A percentile compares a stretch with the other conserved stretches of the same genome.
phyloP scores from a whole-genome alignment of 108 stramenopile species.

The Cyclotella atomus region DNA sequence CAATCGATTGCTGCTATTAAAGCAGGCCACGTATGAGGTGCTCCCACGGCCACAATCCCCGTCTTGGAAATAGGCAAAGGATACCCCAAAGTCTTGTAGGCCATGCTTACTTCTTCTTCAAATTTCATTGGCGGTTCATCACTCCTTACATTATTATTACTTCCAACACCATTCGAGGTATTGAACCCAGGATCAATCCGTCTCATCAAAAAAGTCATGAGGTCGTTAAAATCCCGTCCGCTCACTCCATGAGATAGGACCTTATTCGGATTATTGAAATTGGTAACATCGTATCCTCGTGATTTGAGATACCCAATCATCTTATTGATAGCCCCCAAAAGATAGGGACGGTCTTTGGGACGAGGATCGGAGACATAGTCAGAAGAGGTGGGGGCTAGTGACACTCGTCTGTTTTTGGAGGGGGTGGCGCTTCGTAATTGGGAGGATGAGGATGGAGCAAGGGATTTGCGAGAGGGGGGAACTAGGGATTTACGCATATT shows the following conservation, averaged over 20 bases:
- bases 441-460: too few relatives aligned
- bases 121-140: slow-evolving; percentile 79
- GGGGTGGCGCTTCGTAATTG: background rate
- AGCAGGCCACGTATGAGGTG: slow-evolving; percentile 98
- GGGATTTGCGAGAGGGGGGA: too few relatives aligned
- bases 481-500: too few relatives aligned
- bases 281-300: slow-evolving; percentile 57
- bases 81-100: slow-evolving; percentile 94
- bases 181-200: slow-evolving; percentile 88
- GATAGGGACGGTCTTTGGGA: slow-evolving; percentile 67
- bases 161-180: too few relatives aligned
- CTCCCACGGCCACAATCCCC: slow-evolving; percentile 95
- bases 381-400: background rate
- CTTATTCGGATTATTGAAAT: slow-evolving; percentile 14
- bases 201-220: slow-evolving; percentile 93
- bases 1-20: slow-evolving; percentile 95
- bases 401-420: slow-evolving; percentile 1
- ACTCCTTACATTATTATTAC: slow-evolving; percentile 17
- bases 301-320: slow-evolving; percentile 74
- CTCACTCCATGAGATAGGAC: slow-evolving; percentile 70
- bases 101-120: slow-evolving; percentile 93
- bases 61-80: slow-evolving; percentile 93
- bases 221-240: slow-evolving; percentile 93
- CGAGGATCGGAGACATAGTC: slow-evolving; percentile 41
- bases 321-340: slow-evolving; percentile 56